A percentile compares a stretch with the other conserved stretches of the same genome.
Evolutionary conservation across 2,329 filamentous ascomycete genomes (phyloP).

Genomic region (Parastagonospora nodorum): DNA sequence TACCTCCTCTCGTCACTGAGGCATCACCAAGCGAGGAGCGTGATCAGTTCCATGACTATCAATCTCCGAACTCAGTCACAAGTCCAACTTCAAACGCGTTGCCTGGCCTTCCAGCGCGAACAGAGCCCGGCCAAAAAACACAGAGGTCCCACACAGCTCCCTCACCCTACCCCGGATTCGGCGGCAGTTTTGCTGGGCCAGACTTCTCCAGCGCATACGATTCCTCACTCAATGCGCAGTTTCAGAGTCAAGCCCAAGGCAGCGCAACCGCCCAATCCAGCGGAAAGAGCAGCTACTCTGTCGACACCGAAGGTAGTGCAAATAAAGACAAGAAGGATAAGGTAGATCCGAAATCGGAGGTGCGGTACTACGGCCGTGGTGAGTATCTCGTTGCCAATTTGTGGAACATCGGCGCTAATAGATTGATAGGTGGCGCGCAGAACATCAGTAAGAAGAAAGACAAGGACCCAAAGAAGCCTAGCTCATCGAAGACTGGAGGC

Average conservation of each 20-base stretch:
- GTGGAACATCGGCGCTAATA: conserved; percentile 38
- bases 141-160: conserved; percentile 26
- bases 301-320: conserved; percentile 43
- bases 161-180: conserved; percentile 29
- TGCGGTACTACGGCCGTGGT: conserved; percentile 62
- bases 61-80: conserved; percentile 32
- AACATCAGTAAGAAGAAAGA: conserved; percentile 61
- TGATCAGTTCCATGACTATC: conserved; percentile 36
- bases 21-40: conserved; percentile 26
- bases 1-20: conserved; percentile 31
- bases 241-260: conserved; percentile 20
- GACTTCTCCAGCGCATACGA: conserved; percentile 39
- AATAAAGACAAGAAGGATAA: conserved; percentile 49
- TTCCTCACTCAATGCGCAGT: conserved; percentile 35
- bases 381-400: conserved; percentile 29
- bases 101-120: conserved; percentile 30
- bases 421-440: conserved; percentile 54
- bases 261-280: conserved; percentile 32
- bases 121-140: conserved; percentile 33
- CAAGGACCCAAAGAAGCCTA: conserved; percentile 52
- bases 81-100: conserved; percentile 25
- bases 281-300: conserved; percentile 49
- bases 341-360: conserved; percentile 54
- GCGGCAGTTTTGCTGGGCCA: conserved; percentile 24
- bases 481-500: conserved; percentile 46